Evolutionary conservation across 352 stramenopile species (phyloP), one percentile per base, ranked within the genome.

Genomic region (Globisporangium cylindrosporum): DNA sequence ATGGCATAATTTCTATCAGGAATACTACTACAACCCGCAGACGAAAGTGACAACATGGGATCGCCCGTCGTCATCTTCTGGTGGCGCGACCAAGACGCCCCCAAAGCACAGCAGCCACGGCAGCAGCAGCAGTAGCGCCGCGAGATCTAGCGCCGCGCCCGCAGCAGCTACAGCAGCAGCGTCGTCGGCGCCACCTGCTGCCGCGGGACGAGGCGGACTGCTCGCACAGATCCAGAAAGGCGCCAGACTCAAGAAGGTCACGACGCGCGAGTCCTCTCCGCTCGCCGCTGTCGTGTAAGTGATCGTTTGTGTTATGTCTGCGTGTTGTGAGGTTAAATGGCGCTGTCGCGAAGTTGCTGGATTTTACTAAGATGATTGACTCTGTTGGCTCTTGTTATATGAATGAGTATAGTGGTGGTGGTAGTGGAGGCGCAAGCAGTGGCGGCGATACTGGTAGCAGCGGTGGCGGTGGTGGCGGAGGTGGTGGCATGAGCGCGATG

Each of bases 21-120:
- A 94, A 75, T 97, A 97, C 74, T 97, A 94, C 74, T 97, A 96
- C 77, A 94, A 97, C 64, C 78, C 84, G n/a, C 72, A 91, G 64
- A 94, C 86, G 3, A 95, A 96, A 68, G 85, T 89, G 66, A 97
- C 90, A 62, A 94, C 86, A 56, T 97, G 90, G 90, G 90, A 93
- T 38, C 80, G 79, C 12, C 88, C 87, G 8, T 61, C 56, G 10
- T 48, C 56, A 0, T 59, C 53, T 59, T 68, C 7, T 54, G 60
- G 24, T 70, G 73, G 8, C 66, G 66, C 78, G 14, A 58, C 74
- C 25, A 80, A 79, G 62, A 78, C 70, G 22, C 67, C 73, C 15
- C 68, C 72, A n/a, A 85, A 88, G 64, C 73, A 84, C 38, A 61
- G 68, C 63, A 59, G 66, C 55, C 73, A 85, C 57, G 56, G 58